phyloP scores from a whole-genome alignment of 139 green algal species.

The Picochlorum sp. region DNA sequence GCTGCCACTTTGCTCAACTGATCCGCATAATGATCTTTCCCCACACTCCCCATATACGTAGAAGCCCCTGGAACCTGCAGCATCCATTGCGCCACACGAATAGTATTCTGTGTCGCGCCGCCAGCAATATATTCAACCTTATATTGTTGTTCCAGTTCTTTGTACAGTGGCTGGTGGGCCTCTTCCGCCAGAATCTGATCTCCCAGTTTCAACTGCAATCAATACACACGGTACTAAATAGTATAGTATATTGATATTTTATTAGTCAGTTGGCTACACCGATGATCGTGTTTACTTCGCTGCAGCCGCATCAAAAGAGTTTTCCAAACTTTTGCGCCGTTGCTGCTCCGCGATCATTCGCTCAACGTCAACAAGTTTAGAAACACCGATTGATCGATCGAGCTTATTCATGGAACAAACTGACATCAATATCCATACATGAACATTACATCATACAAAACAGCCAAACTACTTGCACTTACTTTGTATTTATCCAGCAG shows the following conservation, averaged over 20 bases:
- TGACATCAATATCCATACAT: background rate
- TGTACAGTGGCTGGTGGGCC: conserved; percentile 88
- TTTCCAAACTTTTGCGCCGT: no score
- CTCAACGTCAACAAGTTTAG: no score
- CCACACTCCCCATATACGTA: conserved; percentile 94
- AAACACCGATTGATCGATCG: background rate
- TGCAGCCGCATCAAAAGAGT: no score
- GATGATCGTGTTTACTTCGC: no score
- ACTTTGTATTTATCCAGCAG: conserved; percentile 88
- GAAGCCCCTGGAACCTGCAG: conserved; percentile 66
- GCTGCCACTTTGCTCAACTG: conserved; percentile 63
- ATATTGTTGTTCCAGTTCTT: conserved; percentile 65
- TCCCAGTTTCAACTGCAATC: conserved; percentile 76
- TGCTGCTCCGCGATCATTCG: background rate
- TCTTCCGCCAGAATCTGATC: conserved; percentile 98
- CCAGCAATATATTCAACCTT: conserved; percentile 94
- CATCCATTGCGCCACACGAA: conserved; percentile 97
- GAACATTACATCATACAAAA: background rate
- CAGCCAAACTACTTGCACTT: conserved; percentile 5
- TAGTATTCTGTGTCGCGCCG: conserved; percentile 95
- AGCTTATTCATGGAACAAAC: background rate
- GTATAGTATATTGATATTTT: background rate
- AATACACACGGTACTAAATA: no score
- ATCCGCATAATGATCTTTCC: conserved; percentile 80
- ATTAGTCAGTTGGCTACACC: background rate